These are phyloP conservation scores for Phytophthora uliginosa DNA, from an alignment of 352 stramenopile species.

Conservation along the genomic window DNA sequence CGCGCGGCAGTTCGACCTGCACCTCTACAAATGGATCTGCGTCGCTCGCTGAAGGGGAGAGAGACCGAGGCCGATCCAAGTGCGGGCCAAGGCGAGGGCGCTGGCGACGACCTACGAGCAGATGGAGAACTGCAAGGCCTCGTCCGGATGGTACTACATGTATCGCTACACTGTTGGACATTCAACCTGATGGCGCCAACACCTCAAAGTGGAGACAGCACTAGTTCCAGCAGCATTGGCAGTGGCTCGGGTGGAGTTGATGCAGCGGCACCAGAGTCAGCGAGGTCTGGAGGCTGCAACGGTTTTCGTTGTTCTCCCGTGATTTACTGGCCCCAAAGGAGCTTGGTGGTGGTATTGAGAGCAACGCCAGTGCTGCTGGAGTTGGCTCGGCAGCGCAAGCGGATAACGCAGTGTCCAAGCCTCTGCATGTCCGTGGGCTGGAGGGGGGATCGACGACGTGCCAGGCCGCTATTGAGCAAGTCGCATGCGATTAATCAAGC, in stretches of 20 bases:
- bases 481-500: conserved; percentile 51
- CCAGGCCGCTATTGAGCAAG: conserved; percentile 47
- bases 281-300: not conserved
- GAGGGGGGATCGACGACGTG: conserved; percentile 20
- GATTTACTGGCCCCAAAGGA: not conserved
- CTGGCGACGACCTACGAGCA: conserved; percentile 41
- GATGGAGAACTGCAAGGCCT: conserved; percentile 67
- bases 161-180: conserved; percentile 41
- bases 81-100: conserved; percentile 48
- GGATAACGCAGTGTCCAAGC: not conserved
- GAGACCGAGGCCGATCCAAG: conserved; percentile 33
- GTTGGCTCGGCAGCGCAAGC: not conserved
- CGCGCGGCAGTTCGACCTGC: conserved; percentile 51
- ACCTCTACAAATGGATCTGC: conserved; percentile 51
- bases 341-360: not conserved
- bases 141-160: conserved; percentile 67
- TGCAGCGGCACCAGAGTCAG: not conserved
- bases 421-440: not conserved
- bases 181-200: conserved; percentile 26
- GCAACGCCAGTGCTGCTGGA: not conserved
- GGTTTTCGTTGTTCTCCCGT: not conserved
- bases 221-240: not conserved
- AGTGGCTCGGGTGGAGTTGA: not conserved
- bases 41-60: conserved; percentile 25
- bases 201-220: not conserved